Base-by-base conservation (phyloP, 768 basidiomycete genomes). In the Pisolithus albus region DNA sequence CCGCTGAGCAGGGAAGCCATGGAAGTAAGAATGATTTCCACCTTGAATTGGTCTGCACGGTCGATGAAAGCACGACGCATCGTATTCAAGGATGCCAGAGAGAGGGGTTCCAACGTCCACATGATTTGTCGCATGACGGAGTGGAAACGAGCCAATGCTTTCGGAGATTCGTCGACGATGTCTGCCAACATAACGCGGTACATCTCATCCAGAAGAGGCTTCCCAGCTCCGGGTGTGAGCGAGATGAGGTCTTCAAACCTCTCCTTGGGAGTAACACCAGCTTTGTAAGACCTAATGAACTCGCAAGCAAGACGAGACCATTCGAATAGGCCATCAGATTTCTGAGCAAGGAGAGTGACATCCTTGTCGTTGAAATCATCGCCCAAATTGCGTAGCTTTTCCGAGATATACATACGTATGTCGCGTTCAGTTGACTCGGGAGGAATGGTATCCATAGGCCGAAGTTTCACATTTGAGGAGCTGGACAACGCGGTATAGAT, bases 1-100 rank as follows among this genome's bases (percentile, higher is more conserved):
- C 55, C 51, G 37, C 52, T 54, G 28, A 61, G 9, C 37, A 55
- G 30, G 34, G 54, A 39, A 5, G 47, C 53, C 50, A 55, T 47
- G 5, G 21, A 46, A 7, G 32, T 38, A 6, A 55, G 11, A 11
- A 51, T 39, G 21, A 50, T 44, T 18, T 54, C 52, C 36, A 54
- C 52, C 3, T 39, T 38, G 28, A 37, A 55, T 13, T 28, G 28
- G 5, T 52, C 51, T 7, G 18, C 23, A 10, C 30, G 4, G 16
- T 52, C 52, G 18, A 41, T 40, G 19, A 53, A 51, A 23, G 10
- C 23, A 18, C 16, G 10, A 34, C 49, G 50, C 23, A 53, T 43
- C 2, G n/a, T 8, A 34, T 45, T 49, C 5, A 56, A 34, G n/a
- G 37, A 19, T 3, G 16, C 15, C 10, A 36, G 11, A 11, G 47